phyloP scores from a whole-genome alignment of 148 eudicot species.

The Salicornia ramosissima region DNA sequence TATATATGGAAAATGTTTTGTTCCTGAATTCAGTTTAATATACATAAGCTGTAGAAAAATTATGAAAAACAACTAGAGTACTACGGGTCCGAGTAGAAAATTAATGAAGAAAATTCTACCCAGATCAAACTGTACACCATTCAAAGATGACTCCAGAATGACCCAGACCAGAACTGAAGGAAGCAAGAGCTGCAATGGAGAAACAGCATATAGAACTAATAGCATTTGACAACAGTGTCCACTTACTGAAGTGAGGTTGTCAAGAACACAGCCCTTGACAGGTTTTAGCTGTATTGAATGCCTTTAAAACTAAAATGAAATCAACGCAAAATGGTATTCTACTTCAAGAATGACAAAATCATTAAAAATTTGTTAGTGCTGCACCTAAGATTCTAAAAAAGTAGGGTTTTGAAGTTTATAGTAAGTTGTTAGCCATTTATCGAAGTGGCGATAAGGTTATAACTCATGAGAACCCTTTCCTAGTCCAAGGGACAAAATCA shows the following conservation, averaged over 20 bases:
- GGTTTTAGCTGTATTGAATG: too few species aligned
- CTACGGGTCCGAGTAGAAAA: background rate
- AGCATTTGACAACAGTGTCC: too few species aligned
- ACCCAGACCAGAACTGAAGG: background rate
- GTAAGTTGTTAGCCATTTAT: background rate
- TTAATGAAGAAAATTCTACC: background rate
- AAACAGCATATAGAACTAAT: background rate
- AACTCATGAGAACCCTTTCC: background rate
- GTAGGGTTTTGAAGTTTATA: background rate
- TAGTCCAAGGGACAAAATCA: background rate
- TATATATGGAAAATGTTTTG: too few species aligned
- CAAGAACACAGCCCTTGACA: background rate
- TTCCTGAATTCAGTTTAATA: too few species aligned
- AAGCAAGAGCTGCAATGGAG: background rate
- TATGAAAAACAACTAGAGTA: too few species aligned
- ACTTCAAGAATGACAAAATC: too few species aligned
- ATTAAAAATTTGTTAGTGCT: too few species aligned
- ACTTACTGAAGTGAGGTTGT: background rate
- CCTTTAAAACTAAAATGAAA: too few species aligned
- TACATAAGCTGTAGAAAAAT: too few species aligned
- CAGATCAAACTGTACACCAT: background rate
- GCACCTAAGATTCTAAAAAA: too few species aligned
- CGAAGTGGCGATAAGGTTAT: background rate
- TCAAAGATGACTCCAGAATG: conserved; percentile 4
- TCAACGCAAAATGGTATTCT: too few species aligned